Evolutionary conservation across 495 filamentous ascomycete genomes (phyloP), one percentile per base, ranked within the genome.

Genomic region (Xylaria sp.): DNA sequence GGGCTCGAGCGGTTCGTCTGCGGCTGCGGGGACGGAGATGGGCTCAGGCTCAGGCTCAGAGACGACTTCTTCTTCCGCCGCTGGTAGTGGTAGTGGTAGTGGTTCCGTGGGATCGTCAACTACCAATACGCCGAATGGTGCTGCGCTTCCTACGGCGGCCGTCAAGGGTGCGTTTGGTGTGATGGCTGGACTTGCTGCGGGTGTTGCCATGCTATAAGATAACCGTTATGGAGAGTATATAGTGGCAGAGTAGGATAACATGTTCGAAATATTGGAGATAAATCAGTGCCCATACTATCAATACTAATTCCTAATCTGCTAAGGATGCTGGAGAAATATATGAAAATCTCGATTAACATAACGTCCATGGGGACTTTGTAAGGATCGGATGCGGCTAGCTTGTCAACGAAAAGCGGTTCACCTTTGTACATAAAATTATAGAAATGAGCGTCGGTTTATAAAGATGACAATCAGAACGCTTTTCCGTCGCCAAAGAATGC

Each of bases 141-240:
- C 74, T 5, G 74, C 76, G 29, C 43, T 69, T 44, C 72, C 76
- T 17, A 74, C 76, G 1, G 72, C 43, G 1, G 70, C 50, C 33
- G 66, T 61, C 6, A 78, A 73, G 72, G 74, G 76, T 44, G 71
- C 48, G n/a, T 35, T 78, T 15, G 72, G 74, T n/a, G 53, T 72
- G 11, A 67, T 67, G 21, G 72, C 72, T 55, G 76, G 76, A 44
- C 31, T 78, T 21, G 72, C 67, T 2, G 68, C 68, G 15, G 76
- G 76, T 29, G 71, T 74, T 8, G 74, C 70, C 0, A 71, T 78
- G 68, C 29, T 78, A 57, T 78, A 43, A 74, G 12, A 46, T 7
- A 3, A 67, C n/a, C 6, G 21, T 43, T 14, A 9, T 26, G n/a
- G 4, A 41, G 33, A 29, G 21, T 26, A 61, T 61, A 11, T 26